Conservation (phyloP, 768 basidiomycete species). For the Trametes elegans region DNA sequence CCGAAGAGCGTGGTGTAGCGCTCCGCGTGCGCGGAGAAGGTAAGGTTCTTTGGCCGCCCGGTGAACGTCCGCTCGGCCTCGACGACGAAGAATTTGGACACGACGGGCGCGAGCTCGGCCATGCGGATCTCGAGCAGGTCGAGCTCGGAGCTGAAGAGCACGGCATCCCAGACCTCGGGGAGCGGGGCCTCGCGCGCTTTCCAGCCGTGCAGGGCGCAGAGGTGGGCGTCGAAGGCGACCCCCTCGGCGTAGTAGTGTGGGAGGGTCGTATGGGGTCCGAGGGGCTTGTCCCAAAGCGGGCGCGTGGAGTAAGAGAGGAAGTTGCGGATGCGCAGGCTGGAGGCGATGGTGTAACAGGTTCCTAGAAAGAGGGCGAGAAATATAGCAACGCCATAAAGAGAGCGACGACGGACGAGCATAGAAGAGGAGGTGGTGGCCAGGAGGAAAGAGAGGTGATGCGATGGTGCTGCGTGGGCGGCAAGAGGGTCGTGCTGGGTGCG, state of each 20-base stretch:
- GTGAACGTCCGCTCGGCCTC: constrained; percentile 62
- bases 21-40: constrained; percentile 44
- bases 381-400: constrained; percentile 6
- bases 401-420: constrained; percentile 19
- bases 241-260: constrained; percentile 59
- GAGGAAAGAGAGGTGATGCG: neutral
- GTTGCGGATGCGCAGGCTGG: constrained; percentile 51
- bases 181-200: constrained; percentile 30
- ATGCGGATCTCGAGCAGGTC: constrained; percentile 63
- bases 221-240: constrained; percentile 39
- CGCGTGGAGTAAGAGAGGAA: constrained; percentile 54
- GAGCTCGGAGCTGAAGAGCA: constrained; percentile 62
- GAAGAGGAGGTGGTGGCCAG: neutral
- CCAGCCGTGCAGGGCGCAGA: constrained; percentile 58
- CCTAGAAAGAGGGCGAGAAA: constrained; percentile 1
- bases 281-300: constrained; percentile 56
- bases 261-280: constrained; percentile 46
- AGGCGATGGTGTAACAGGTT: constrained; percentile 20
- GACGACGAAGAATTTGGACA: constrained; percentile 59
- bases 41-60: constrained; percentile 52
- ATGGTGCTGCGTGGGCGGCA: neutral
- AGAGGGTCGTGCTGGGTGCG: too few species aligned
- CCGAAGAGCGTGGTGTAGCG: constrained; percentile 51
- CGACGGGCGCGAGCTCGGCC: constrained; percentile 55
- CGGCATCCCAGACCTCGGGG: constrained; percentile 50